These are phyloP conservation scores for Dactylonectria macrodidyma DNA, from an alignment of 2,329 filamentous ascomycete species.

Conservation along the genomic window DNA sequence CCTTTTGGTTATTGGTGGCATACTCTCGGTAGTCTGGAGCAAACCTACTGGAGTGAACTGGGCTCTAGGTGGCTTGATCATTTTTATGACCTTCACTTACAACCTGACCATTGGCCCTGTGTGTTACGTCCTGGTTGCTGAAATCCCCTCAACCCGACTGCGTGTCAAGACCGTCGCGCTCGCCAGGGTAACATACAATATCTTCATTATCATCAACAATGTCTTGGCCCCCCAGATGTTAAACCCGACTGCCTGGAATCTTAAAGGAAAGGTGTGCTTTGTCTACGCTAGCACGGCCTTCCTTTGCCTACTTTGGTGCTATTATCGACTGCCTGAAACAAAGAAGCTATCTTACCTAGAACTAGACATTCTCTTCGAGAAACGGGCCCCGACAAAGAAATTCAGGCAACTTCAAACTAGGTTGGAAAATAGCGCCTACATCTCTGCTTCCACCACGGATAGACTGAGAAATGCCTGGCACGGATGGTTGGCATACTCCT, in stretches of 20 bases:
- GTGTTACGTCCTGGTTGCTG: conserved; percentile 52
- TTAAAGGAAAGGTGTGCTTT: conserved; percentile 56
- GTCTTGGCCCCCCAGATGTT: conserved; percentile 44
- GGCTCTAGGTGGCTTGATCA: conserved; percentile 54
- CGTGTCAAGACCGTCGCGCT: conserved; percentile 52
- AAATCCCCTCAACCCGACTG: conserved; percentile 53
- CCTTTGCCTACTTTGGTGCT: conserved; percentile 49
- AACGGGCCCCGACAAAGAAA: conserved; percentile 51
- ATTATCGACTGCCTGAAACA: conserved; percentile 40
- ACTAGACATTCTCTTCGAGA: conserved; percentile 50
- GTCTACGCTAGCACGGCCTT: conserved; percentile 52
- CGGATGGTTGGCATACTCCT: too few relatives aligned
- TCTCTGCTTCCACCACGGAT: too few relatives aligned
- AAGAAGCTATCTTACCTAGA: conserved; percentile 46
- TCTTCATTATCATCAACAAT: conserved; percentile 39
- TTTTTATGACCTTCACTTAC: conserved; percentile 47
- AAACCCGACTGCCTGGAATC: conserved; percentile 53
- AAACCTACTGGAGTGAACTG: neutral
- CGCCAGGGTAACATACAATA: conserved; percentile 49
- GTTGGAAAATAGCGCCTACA: too few relatives aligned
- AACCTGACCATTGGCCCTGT: conserved; percentile 54
- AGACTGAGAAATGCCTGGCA: too few relatives aligned
- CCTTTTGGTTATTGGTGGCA: conserved; percentile 33
- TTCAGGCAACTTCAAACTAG: conserved; percentile 39
- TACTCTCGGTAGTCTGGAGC: conserved; percentile 55